Conservation (phyloP, 768 basidiomycete species). For the Lyophyllum atratum region DNA sequence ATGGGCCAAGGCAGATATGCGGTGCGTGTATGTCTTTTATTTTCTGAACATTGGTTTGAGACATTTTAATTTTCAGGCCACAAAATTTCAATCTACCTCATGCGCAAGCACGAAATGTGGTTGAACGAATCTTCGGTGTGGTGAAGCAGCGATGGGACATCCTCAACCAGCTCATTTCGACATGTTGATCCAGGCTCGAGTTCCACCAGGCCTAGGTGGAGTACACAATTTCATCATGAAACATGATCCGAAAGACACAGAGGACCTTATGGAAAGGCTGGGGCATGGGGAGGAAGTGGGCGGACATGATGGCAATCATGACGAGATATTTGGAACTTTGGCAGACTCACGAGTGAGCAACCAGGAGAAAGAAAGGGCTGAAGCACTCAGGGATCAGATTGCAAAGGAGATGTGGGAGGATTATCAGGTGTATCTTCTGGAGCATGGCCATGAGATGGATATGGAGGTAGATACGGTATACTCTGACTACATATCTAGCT, state of each 20-base stretch:
- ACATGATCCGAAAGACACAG: not conserved
- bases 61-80: conserved; percentile 13
- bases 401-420: conserved; percentile 1
- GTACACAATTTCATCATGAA: not conserved
- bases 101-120: not conserved
- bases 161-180: not conserved
- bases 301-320: too few relatives aligned
- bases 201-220: not conserved
- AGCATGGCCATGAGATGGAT: not conserved
- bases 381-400: not conserved
- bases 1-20: not conserved
- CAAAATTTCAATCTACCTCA: conserved; percentile 12
- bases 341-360: not conserved
- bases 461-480: too few relatives aligned
- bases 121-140: not conserved
- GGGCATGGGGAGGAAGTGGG: not conserved
- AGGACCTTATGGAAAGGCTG: not conserved
- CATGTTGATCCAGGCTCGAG: not conserved
- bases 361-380: not conserved
- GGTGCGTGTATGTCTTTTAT: not conserved
- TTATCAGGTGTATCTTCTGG: not conserved
- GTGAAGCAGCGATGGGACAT: not conserved
- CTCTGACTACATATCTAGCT: too few relatives aligned
- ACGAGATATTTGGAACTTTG: not conserved
- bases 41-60: not conserved